Evolutionary conservation across 306 rosid species (phyloP).

Genomic region (Inga oerstediana): DNA sequence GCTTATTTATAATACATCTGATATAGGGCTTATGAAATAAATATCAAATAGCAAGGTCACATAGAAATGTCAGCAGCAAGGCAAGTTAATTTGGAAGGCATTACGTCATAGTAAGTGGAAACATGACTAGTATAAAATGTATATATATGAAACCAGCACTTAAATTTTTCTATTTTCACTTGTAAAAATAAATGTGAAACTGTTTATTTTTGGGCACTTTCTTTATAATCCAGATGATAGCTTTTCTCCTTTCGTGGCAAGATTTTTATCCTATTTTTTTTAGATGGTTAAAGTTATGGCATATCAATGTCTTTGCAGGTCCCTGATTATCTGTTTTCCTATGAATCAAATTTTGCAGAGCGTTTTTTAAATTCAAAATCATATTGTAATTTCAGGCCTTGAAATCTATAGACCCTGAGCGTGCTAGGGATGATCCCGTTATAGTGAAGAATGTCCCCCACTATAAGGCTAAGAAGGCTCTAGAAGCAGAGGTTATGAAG

Average conservation of each 20-base stretch:
- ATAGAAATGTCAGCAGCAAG: neutral
- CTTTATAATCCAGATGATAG: neutral
- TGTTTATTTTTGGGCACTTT: slow-evolving; percentile 3
- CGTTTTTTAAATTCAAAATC: slow-evolving; percentile 16
- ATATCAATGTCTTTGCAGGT: neutral
- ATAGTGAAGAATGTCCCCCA: slow-evolving; percentile 80
- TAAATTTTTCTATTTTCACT: neutral
- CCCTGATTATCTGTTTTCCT: neutral
- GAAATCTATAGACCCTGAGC: slow-evolving; percentile 85
- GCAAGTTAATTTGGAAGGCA: neutral
- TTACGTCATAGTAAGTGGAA: neutral
- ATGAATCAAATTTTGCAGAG: slow-evolving; percentile 24
- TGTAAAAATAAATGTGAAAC: slow-evolving; percentile 12
- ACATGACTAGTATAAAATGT: slow-evolving; percentile 1
- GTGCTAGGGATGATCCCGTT: slow-evolving; percentile 91
- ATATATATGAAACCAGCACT: slow-evolving; percentile 14
- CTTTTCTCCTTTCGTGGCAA: slow-evolving; percentile 4
- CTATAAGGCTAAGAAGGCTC: slow-evolving; percentile 83
- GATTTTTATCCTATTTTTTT: slow-evolving; percentile 23
- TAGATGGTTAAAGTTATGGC: neutral
- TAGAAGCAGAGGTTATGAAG: slow-evolving; percentile 85
- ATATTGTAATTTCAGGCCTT: slow-evolving; percentile 61
- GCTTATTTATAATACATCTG: neutral
- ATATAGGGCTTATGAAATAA: neutral
- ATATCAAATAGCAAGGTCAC: neutral